Conservation (phyloP, 768 basidiomycete species). For the Pisolithus sp. region DNA sequence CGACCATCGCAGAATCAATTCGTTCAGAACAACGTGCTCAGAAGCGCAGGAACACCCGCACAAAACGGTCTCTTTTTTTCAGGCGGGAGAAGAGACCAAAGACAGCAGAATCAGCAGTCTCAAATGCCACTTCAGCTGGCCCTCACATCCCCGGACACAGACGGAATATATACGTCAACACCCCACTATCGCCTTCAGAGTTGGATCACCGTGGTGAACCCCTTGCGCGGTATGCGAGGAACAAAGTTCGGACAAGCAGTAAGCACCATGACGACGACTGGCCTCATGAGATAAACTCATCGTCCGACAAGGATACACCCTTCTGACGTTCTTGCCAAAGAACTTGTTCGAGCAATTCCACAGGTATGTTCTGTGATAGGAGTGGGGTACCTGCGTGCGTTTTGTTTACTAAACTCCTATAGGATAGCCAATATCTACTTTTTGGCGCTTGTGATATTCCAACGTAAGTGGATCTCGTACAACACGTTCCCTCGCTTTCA, state of each 20-base stretch:
- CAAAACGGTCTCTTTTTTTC: constrained; percentile 51
- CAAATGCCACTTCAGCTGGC: constrained; percentile 19
- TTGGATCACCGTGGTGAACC: constrained; percentile 73
- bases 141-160: constrained; percentile 44
- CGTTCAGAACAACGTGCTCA: constrained; percentile 68
- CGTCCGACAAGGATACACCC: constrained; percentile 67
- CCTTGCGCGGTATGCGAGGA: constrained; percentile 70
- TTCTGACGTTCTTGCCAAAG: constrained; percentile 87
- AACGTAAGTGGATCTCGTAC: constrained; percentile 41
- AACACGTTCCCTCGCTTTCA: background rate
- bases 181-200: constrained; percentile 57
- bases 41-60: constrained; percentile 42
- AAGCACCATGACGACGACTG: constrained; percentile 29
- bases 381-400: background rate
- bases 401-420: constrained; percentile 4
- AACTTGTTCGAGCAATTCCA: constrained; percentile 94
- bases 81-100: constrained; percentile 47
- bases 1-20: constrained; percentile 82
- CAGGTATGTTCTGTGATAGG: constrained; percentile 40
- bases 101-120: constrained; percentile 25
- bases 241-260: constrained; percentile 95
- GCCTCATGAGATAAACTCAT: background rate
- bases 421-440: constrained; percentile 94
- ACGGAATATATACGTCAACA: constrained; percentile 79
- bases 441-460: constrained; percentile 71